Conservation (phyloP, 371 early-diverging fungal species). For the Dichotomocladium elegans region DNA sequence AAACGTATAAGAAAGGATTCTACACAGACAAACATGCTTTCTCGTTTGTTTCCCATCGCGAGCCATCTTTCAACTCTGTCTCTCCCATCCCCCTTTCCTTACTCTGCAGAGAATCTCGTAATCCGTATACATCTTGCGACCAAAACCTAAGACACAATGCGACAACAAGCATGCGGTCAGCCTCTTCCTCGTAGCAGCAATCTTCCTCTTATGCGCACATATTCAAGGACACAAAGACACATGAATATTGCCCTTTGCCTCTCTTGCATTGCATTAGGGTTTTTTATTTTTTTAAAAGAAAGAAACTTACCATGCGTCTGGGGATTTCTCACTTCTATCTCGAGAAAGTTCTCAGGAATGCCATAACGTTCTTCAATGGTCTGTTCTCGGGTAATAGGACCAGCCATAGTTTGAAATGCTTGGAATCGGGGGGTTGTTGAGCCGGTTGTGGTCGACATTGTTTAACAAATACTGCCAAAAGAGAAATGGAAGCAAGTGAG, state of each 20-base stretch:
- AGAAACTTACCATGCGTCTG: conserved; percentile 70
- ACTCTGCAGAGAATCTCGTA: conserved; percentile 93
- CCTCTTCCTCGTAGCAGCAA: too few species aligned
- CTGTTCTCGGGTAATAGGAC: conserved; percentile 67
- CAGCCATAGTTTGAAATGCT: conserved; percentile 53
- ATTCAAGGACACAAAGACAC: too few species aligned
- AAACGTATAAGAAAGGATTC: too few species aligned
- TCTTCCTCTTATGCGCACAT: too few species aligned
- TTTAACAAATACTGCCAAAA: too few species aligned
- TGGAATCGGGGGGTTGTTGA: conserved; percentile 32
- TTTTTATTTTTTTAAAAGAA: too few species aligned
- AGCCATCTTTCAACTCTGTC: too few species aligned
- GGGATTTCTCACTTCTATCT: conserved; percentile 93
- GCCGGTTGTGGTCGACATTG: conserved; percentile 7
- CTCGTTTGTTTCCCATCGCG: too few species aligned
- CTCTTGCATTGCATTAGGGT: too few species aligned
- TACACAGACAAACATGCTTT: too few species aligned
- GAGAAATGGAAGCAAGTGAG: not conserved
- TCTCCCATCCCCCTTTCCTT: conserved; percentile 29
- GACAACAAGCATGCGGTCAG: too few species aligned
- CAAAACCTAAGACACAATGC: conserved; percentile 68
- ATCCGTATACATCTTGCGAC: conserved; percentile 90
- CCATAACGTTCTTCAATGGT: conserved; percentile 90
- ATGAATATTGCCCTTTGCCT: too few species aligned
- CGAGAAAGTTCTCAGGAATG: conserved; percentile 95